Evolutionary conservation across 2,329 filamentous ascomycete species (phyloP), one percentile per base, ranked within the genome.

Genomic region (Teratosphaeria nubilosa): DNA sequence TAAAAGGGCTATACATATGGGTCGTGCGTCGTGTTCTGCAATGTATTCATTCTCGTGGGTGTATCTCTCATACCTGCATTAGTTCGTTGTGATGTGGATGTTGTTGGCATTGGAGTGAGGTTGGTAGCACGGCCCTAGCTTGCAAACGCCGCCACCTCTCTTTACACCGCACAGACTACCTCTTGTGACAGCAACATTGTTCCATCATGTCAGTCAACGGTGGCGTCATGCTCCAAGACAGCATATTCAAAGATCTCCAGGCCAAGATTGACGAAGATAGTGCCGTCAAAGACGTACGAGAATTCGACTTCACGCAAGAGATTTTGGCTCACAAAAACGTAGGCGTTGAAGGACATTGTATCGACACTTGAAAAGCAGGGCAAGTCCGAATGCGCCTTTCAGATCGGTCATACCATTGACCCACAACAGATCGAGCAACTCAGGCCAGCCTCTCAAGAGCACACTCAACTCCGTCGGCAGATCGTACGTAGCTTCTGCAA

Each of bases 201-300:
- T 20, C 5, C 20, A 48, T 10, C n/a, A 48, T 48, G 41, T 16
- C 41, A 10, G 20, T 3, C n/a, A 24, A 48, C 41, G 41, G 41
- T 20, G 10, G 20, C 5, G n/a, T n/a, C 9, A 62, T 71, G 24
- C 73, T 75, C 34, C 71, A 75, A 25, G 72, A 75, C 2, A 74
- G 74, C 9, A 69, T 97, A 72, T 96, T 97, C 74, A 84, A 91
- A 69, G 82, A 87, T 66, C 85, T 99, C 61, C 92, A 96, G 75
- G 78, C 82, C 59, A 91, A 91, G 73, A 90, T 96, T 67, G 94
- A 97, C 66, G 87, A 95, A 73, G 94, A 97, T 72, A 81, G 84
- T 9, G 79, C 82, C 57, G 85, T 95, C 57, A 85, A 89, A 68
- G 92, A 97, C 71, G 83, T 85, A 20, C 14, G 58, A 53, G 9